Evolutionary conservation across 176 grass and related monocot species (phyloP), one percentile per base, ranked within the genome.

Genomic region (Avena sativa): DNA sequence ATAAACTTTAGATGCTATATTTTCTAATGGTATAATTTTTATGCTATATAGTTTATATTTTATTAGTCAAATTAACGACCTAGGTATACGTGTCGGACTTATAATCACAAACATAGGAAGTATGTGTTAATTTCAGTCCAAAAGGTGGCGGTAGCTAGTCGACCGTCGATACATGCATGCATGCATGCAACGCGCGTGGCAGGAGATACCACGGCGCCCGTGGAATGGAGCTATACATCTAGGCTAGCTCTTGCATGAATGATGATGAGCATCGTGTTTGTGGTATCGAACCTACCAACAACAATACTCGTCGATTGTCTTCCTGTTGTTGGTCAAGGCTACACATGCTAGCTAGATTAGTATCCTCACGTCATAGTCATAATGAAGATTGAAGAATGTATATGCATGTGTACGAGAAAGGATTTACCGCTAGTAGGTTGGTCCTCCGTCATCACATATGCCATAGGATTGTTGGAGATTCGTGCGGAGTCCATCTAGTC

Each of bases 231-330:
- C 36, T 61, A 61, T 30, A 30, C 1, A 36, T 5, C 2, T 62
- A 81, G 79, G 23, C 36, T 38, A 38, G 28, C 40, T 49, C 59
- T 8, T 80, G 4, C 12, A 30, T 38, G 36, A 38, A 19, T 40
- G 32, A 69, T 17, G 8, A 38, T 61, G 36, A 49, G 6, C n/a
- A 9, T 30, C 3, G 1, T 44, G 0, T 8, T 52, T 51, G 34
- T 82, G 63, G 63, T 15, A 82, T 69, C 43, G n/a, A n/a, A 71
- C 63, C 48, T 71, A 82, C 64, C 80, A 71, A 71, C 17, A 62
- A 44, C 16, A 2, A 16, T 65, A 12, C 13, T 17, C 0, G 6
- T n/a, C 63, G 5, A 73, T 47, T n/a, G 19, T 36, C 20, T 28
- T 38, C 63, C 5, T 4, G 55, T 60, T 44, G 32, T 60, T 79